Base-by-base conservation (phyloP, 2,329 filamentous ascomycete species). In the Ascosphaera pollenicola region DNA sequence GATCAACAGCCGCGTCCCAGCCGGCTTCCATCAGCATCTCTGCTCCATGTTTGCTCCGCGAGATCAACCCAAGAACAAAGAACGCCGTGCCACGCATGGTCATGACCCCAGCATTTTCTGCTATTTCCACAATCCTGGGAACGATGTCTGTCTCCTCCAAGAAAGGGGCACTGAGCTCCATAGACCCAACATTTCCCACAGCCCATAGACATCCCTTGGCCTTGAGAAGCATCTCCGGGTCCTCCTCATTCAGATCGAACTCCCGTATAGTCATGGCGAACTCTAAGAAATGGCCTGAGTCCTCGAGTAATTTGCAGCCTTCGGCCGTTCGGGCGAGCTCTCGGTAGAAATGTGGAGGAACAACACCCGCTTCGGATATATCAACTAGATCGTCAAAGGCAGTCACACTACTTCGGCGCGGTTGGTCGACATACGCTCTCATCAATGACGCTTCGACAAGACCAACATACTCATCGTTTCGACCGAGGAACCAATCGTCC, bases 401-500 rank as follows among this genome's bases (percentile, higher is more conserved):
- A 43, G 44, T 46, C 45, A 53, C 57, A 48, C 54, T 66, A 47
- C 46, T 68, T 56, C 52, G 63, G 49, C 49, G 63, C 43, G 63
- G 61, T 34, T 61, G 57, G 40, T 66, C 69, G 58, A 51, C 66
- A 47, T 93, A 85, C 1, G 85, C 78, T 43, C 83, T 76, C 24
- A 85, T 83, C 39, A 98, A 67, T 40, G 85, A 92, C n/a, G 91
- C 89, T 57, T 98, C 89, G 32, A 98, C 87, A 32, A 95, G 70
- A 30, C 75, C 71, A 38, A 98, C 89, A 48, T 98, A 98, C n/a
- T 75, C 78, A 54, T 98, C 87, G 52, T 98, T 98, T 35, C 89
- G 75, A 11, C 89, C 89, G 15, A 98, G 66, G 53, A 95, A 98
- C 89, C 89, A 98, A 59, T 98, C 91, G 48, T 98, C 89, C 89